Conservation (phyloP, 1,139 yeast species). For the Taphrina confusa region DNA sequence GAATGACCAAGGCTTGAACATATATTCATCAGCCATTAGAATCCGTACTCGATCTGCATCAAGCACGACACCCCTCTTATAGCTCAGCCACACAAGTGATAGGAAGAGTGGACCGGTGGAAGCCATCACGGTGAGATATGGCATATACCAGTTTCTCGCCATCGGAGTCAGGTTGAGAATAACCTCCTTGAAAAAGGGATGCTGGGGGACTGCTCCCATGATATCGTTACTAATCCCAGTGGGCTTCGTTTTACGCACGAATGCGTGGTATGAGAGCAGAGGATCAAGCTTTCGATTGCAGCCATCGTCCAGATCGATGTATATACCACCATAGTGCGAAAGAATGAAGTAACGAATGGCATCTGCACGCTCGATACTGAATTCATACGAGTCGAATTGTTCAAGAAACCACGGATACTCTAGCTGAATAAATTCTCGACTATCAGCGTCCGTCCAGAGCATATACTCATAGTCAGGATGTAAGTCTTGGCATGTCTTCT, state of each 20-base stretch:
- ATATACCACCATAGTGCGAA: conserved; percentile 82
- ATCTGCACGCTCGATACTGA: conserved; percentile 86
- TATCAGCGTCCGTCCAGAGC: conserved; percentile 85
- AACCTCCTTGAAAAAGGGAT: conserved; percentile 77
- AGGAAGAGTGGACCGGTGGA: conserved; percentile 90
- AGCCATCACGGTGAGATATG: conserved; percentile 88
- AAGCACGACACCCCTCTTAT: conserved; percentile 44
- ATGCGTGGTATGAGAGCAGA: conserved; percentile 75
- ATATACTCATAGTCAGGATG: conserved; percentile 88
- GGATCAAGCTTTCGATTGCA: conserved; percentile 79
- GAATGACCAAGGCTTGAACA: conserved; percentile 40
- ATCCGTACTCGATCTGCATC: conserved; percentile 41
- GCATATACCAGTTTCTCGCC: conserved; percentile 66
- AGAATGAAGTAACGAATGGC: conserved; percentile 87
- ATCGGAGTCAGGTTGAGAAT: conserved; percentile 65
- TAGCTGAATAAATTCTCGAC: conserved; percentile 72
- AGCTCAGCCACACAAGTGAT: conserved; percentile 83
- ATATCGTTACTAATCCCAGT: conserved; percentile 92
- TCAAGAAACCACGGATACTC: conserved; percentile 82
- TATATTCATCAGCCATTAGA: conserved; percentile 40
- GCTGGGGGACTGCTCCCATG: conserved; percentile 84
- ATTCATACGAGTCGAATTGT: conserved; percentile 75
- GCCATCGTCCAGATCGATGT: conserved; percentile 84
- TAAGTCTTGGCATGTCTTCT: conserved; percentile 67
- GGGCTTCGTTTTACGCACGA: conserved; percentile 83